Percentiles rank a stretch among this genome's conserved stretches.
Evolutionary conservation across 495 filamentous ascomycete genomes (phyloP).

Genomic region (Penicillium desertorum): DNA sequence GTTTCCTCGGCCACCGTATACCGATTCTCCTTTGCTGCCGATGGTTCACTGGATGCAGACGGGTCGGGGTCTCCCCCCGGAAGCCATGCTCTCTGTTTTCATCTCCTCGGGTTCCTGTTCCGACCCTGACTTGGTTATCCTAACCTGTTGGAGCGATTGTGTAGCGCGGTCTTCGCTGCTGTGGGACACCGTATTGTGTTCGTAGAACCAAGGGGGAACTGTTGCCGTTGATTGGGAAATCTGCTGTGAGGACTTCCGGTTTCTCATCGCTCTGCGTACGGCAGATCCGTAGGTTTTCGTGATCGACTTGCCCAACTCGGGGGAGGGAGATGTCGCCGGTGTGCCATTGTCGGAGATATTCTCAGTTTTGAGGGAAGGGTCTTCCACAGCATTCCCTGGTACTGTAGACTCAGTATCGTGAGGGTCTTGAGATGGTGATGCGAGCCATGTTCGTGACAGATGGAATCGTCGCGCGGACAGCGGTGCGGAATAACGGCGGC

Average conservation of each 20-base stretch:
- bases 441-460: conserved; percentile 36
- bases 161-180: conserved; percentile 9
- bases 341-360: conserved; percentile 16
- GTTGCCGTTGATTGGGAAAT: conserved; percentile 20
- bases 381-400: conserved; percentile 24
- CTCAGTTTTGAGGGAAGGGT: conserved; percentile 26
- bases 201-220: conserved; percentile 43
- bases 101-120: conserved; percentile 15
- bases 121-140: conserved; percentile 33
- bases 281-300: conserved; percentile 42
- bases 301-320: conserved; percentile 25
- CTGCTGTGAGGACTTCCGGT: conserved; percentile 29
- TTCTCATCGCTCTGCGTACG: conserved; percentile 42
- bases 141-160: conserved; percentile 25
- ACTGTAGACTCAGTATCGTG: conserved; percentile 25
- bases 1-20: conserved; percentile 40
- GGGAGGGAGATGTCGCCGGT: conserved; percentile 13
- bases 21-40: conserved; percentile 24
- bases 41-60: conserved; percentile 14
- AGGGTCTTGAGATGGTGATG: conserved; percentile 37
- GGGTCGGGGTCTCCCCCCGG: conserved; percentile 30
- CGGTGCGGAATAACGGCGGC: conserved; percentile 41
- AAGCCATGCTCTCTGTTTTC: conserved; percentile 12
- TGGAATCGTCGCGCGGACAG: conserved; percentile 38
- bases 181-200: conserved; percentile 36